phyloP scores from a whole-genome alignment of 176 grass and related monocot species.

The barley (Hordeum vulgare) region MorexV3_pseudomolecules_assembly NC_058519.1:527188913-527189412 shows the following conservation, averaged over 20 bases:
- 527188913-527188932: background rate
- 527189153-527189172: background rate
- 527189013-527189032: background rate
- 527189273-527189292: background rate
- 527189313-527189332: background rate
- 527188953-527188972: background rate
- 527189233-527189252: background rate
- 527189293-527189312: background rate
- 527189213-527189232: background rate
- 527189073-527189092: background rate
- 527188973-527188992: background rate
- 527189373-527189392: background rate
- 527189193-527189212: background rate
- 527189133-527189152: background rate
- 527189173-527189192: background rate
- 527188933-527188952: background rate
- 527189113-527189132: background rate
- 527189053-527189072: background rate
- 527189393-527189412: background rate
- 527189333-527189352: background rate
- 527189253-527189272: background rate
- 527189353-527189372: background rate
- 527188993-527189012: too few relatives aligned
- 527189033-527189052: background rate
- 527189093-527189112: background rate